These are phyloP conservation scores for Beauveria asiatica DNA, from an alignment of 2,329 filamentous ascomycete species.

Conservation along the genomic window DNA sequence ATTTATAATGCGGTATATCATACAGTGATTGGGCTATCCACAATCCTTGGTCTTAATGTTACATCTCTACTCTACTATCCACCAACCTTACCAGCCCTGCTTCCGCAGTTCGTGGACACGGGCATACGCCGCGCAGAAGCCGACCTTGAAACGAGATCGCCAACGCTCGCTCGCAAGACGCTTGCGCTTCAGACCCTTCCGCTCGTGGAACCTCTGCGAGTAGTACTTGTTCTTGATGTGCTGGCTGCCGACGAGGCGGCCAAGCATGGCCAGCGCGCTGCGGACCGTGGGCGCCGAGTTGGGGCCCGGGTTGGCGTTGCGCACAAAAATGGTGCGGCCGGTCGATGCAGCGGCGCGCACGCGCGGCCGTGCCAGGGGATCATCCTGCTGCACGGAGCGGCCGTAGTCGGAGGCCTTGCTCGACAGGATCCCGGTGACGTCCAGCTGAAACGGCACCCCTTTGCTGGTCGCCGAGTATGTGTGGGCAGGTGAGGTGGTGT, in stretches of 20 bases:
- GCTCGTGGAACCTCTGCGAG: constrained; percentile 63
- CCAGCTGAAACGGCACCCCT: constrained; percentile 15
- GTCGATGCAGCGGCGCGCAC: constrained; percentile 37
- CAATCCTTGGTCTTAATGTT: constrained; percentile 3
- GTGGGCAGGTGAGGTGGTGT: not conserved
- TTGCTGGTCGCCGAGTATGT: constrained; percentile 11
- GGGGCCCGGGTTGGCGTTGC: constrained; percentile 16
- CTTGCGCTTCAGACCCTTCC: constrained; percentile 70
- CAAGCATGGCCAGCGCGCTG: constrained; percentile 35
- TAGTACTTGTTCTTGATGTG: constrained; percentile 45
- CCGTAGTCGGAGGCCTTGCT: constrained; percentile 20
- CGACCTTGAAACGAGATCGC: constrained; percentile 58
- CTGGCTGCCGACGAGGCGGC: constrained; percentile 39
- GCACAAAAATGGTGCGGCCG: constrained; percentile 31
- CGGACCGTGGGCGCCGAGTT: constrained; percentile 29
- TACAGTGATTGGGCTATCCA: not conserved
- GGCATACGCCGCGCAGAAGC: constrained; percentile 55
- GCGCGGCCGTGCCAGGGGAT: constrained; percentile 22
- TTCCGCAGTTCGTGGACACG: constrained; percentile 62
- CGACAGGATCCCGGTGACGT: constrained; percentile 29
- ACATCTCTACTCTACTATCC: not conserved
- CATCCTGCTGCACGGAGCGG: constrained; percentile 14
- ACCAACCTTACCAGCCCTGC: constrained; percentile 63
- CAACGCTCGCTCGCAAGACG: constrained; percentile 61
- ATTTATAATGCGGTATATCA: not conserved